Evolutionary conservation across 495 filamentous ascomycete genomes (phyloP).

Genomic region (Neurospora tetrasperma): DNA sequence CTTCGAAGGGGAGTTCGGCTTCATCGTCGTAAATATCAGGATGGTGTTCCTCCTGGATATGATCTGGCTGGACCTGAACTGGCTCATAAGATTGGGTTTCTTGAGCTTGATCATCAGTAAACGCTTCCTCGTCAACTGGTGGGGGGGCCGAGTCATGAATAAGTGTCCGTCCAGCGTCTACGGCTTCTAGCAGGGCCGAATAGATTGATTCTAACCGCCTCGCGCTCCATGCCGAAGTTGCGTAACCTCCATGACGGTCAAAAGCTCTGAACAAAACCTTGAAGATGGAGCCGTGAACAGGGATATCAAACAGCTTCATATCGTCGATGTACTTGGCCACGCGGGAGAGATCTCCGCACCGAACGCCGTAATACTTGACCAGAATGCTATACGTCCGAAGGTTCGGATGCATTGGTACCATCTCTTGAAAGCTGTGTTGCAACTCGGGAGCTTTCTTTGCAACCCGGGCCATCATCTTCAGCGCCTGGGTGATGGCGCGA

Average conservation of each 20-base stretch:
- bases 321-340: conserved; percentile 51
- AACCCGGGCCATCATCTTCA: conserved; percentile 40
- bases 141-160: neutral
- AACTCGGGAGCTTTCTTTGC: conserved; percentile 30
- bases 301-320: conserved; percentile 49
- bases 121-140: neutral
- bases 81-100: neutral
- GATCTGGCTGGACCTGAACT: neutral
- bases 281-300: conserved; percentile 52
- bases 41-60: neutral
- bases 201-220: conserved; percentile 44
- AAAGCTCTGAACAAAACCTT: conserved; percentile 67
- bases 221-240: conserved; percentile 54
- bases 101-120: neutral
- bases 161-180: conserved; percentile 21
- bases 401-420: conserved; percentile 47
- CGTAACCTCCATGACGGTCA: conserved; percentile 51
- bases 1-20: neutral
- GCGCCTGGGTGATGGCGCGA: conserved; percentile 44
- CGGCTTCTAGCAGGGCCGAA: conserved; percentile 29
- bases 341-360: conserved; percentile 46
- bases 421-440: conserved; percentile 38
- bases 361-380: conserved; percentile 43
- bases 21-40: neutral
- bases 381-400: conserved; percentile 55